Evolutionary conservation across 768 basidiomycete species (phyloP).

Genomic region (Lactarius hengduanensis): DNA sequence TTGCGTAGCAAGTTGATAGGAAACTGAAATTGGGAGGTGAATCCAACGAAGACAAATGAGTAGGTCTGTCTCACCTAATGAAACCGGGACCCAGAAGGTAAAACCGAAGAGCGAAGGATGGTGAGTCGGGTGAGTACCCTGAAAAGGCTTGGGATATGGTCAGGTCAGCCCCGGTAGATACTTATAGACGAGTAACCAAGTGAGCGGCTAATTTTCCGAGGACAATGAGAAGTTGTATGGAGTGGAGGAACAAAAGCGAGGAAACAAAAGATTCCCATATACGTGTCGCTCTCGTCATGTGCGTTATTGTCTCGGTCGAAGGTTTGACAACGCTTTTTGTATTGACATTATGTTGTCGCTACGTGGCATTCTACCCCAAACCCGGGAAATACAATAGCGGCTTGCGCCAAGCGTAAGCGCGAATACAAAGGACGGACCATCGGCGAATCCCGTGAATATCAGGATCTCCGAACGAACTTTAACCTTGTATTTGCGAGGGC

Average conservation of each 20-base stretch:
- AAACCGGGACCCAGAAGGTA: constrained; percentile 17
- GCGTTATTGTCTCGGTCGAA: constrained; percentile 20
- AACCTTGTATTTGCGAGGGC: constrained; percentile 22
- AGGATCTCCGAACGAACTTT: constrained; percentile 26
- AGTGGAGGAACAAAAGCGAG: constrained; percentile 36
- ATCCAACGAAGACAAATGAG: background rate
- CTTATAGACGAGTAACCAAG: constrained; percentile 34
- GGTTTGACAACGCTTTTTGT: constrained; percentile 16
- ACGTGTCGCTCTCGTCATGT: constrained; percentile 32
- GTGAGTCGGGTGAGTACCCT: constrained; percentile 14
- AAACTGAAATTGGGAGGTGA: constrained; percentile 13
- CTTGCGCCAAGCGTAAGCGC: background rate
- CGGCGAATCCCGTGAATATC: background rate
- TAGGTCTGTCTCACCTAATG: constrained; percentile 4
- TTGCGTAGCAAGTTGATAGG: constrained; percentile 32
- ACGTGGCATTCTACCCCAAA: background rate
- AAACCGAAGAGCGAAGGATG: constrained; percentile 20
- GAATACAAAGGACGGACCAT: constrained; percentile 2
- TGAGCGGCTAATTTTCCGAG: constrained; percentile 24
- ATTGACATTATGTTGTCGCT: constrained; percentile 3
- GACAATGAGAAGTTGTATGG: constrained; percentile 34
- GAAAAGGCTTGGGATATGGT: constrained; percentile 18
- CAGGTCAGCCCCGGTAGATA: constrained; percentile 16
- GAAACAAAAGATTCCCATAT: constrained; percentile 31
- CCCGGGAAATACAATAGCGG: background rate